A percentile compares a stretch with the other conserved stretches of the same genome.
These are phyloP conservation scores for Lunularia cruciata DNA, from an alignment of 225 moss, liverwort and hornwort species.

Conservation along the genomic window DNA sequence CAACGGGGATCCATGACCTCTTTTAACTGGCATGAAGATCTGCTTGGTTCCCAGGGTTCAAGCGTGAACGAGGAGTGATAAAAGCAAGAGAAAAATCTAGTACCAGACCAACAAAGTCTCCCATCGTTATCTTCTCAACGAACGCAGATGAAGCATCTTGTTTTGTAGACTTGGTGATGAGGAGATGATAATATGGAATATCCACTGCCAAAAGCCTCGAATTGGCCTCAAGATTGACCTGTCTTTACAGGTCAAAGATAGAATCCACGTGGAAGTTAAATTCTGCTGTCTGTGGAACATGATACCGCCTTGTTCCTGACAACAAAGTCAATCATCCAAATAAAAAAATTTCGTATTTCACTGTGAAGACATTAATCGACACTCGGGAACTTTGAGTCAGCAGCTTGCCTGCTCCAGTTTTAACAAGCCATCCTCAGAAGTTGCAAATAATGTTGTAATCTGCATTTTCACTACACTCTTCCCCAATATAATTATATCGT, in stretches of 20 bases:
- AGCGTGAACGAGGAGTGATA: too few species aligned
- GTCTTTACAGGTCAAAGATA: slow-evolving; percentile 7
- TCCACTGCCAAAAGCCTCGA: slow-evolving; percentile 64
- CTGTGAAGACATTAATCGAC: too few species aligned
- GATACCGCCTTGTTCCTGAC: too few species aligned
- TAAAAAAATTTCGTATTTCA: too few species aligned
- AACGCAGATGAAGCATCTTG: slow-evolving; percentile 6
- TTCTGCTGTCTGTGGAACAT: too few species aligned
- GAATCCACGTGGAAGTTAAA: too few species aligned
- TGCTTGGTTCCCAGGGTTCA: too few species aligned
- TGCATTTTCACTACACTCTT: slow-evolving; percentile 32
- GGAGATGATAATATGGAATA: slow-evolving; percentile 64
- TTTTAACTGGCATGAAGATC: too few species aligned
- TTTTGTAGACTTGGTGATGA: slow-evolving; percentile 24
- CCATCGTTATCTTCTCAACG: slow-evolving; percentile 63
- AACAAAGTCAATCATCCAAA: too few species aligned
- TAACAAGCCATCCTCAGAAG: slow-evolving; percentile 68
- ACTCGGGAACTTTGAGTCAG: too few species aligned
- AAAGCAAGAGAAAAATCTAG: slow-evolving; percentile 5
- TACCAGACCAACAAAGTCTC: slow-evolving; percentile 84
- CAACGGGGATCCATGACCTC: too few species aligned
- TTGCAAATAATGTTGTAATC: slow-evolving; percentile 66
- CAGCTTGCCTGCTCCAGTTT: slow-evolving; percentile 58
- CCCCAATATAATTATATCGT: slow-evolving; percentile 15
- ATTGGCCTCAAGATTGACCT: slow-evolving; percentile 58